Percentiles rank a stretch among this genome's conserved stretches.
Conservation (phyloP, 257 asterid genomes). For the Rubia yunnanensis region DNA sequence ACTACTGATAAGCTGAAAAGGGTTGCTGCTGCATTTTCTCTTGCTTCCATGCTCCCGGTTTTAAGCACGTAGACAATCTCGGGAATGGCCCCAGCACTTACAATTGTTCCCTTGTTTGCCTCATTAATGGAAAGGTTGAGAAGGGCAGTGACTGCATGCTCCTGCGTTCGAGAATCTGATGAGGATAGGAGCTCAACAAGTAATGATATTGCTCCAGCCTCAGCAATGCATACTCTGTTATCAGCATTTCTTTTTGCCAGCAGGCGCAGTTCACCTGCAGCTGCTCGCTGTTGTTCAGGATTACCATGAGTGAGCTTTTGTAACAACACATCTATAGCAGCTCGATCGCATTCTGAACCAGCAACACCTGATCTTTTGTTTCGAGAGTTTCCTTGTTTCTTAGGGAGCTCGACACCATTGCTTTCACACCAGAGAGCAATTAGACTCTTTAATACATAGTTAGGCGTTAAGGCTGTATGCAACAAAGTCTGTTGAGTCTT, state of each 20-base stretch:
- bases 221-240: constrained; percentile 84
- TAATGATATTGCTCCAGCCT: constrained; percentile 87
- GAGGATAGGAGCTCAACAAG: constrained; percentile 75
- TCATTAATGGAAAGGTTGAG: constrained; percentile 89
- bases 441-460: constrained; percentile 85
- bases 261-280: constrained; percentile 94
- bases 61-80: constrained; percentile 71
- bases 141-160: constrained; percentile 88
- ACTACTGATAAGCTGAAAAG: constrained; percentile 80
- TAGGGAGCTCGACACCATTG: constrained; percentile 88
- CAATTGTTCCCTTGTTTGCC: constrained; percentile 75
- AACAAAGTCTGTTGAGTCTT: constrained; percentile 83
- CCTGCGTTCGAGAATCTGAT: constrained; percentile 68
- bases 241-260: constrained; percentile 94
- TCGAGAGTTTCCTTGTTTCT: constrained; percentile 52
- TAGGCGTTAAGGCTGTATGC: constrained; percentile 97
- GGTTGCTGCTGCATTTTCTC: constrained; percentile 94
- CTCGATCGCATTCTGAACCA: constrained; percentile 70
- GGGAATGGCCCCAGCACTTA: constrained; percentile 81
- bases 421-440: constrained; percentile 93
- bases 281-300: constrained; percentile 75
- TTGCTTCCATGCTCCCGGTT: constrained; percentile 75
- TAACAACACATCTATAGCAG: constrained; percentile 51
- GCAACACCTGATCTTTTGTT: constrained; percentile 46
- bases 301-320: constrained; percentile 65